Base-by-base conservation (phyloP, 169 alveolate genomes). In the Cryptosporidium andersoni region DNA sequence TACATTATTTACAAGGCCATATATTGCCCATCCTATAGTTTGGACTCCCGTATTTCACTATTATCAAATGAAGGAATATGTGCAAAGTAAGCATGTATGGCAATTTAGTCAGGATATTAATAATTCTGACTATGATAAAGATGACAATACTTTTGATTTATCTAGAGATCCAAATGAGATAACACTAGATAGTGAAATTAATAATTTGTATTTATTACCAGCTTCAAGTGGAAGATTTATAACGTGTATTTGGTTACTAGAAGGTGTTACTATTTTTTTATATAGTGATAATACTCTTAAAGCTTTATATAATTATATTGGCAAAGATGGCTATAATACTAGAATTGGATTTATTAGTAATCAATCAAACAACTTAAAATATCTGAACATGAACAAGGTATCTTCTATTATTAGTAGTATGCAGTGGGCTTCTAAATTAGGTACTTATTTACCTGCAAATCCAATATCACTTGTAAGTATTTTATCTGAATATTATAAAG, bases 381-480 rank as follows among this genome's bases (percentile, higher is more conserved):
- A 25, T 25, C 25, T 25, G 25, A 25, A 25, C 25, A 25, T 25
- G 25, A 25, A 25, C 0, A 53, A 67, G 6, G 58, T 51, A 42
- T 67, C 66, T 1, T 67, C 82, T 2, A 39, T 67, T 3, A 67
- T 51, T 25, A 58, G 48, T 48, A 42, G 85, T 55, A 74, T 74
- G 25, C 62, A 55, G 9, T 45, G 56, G 40, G 55, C 85, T 6
- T 39, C 56, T 14, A 74, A 64, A 48, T 39, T 74, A 37, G 85
- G 85, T 9, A 74, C 48, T 37, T 74, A 68, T 45, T 58, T 74
- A 12, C 85, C 85, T 55, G 85, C 85, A 8, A 74, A 74, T 74
- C 85, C 85, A n/a, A 74, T 74, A 43, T 66, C 85, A 3, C 36
- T 74, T 25, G 68, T 74, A 58, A 68, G 85, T 6, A 34, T 74